phyloP scores from a whole-genome alignment of 441 rosid genomes.

The Pelargonium cotyledonis region DNA sequence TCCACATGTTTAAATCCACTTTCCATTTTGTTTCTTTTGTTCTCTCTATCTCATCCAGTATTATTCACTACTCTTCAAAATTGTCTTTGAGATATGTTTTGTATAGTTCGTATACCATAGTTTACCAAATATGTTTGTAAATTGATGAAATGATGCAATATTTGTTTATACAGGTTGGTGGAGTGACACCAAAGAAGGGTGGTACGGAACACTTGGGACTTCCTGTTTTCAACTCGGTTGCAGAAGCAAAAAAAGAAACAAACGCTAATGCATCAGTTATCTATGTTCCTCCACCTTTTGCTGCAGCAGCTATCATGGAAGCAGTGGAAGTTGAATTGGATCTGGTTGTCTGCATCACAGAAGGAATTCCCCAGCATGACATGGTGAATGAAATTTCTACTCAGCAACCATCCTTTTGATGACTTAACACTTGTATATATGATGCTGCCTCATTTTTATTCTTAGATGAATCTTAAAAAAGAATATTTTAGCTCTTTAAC shows the following conservation, averaged over 20 bases:
- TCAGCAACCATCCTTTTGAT: neutral
- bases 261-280: conserved; percentile 90
- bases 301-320: conserved; percentile 95
- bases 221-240: conserved; percentile 89
- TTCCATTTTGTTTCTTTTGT: too few species aligned
- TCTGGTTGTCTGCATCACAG: conserved; percentile 89
- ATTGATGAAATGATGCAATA: neutral
- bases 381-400: conserved; percentile 45
- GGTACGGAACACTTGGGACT: conserved; percentile 97
- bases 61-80: too few species aligned
- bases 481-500: too few species aligned
- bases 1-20: too few species aligned
- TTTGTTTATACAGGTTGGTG: conserved; percentile 56
- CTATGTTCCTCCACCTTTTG: conserved; percentile 94
- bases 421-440: neutral
- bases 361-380: conserved; percentile 96
- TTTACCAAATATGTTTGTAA: neutral
- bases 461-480: too few species aligned
- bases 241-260: conserved; percentile 92
- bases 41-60: too few species aligned
- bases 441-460: neutral
- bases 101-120: neutral
- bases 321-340: conserved; percentile 86
- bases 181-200: conserved; percentile 97
- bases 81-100: neutral